Evolutionary conservation across 164 flowering plant species (phyloP).

Genomic region (Nymphaea thermarum): DNA sequence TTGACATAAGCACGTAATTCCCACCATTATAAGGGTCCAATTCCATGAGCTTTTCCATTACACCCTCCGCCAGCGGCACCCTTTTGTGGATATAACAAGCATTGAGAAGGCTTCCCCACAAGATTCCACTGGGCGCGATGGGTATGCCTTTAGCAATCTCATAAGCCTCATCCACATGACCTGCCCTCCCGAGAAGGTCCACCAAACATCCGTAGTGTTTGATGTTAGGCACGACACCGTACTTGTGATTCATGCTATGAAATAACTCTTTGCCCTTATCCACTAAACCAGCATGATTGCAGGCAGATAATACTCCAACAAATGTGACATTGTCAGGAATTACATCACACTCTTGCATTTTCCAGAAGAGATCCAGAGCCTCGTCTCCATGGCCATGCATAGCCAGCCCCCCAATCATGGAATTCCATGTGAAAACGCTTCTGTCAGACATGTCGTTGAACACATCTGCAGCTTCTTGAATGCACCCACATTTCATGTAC

Average conservation of each 20-base stretch:
- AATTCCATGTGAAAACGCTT: conserved; percentile 14
- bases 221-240: conserved; percentile 11
- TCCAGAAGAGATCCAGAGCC: conserved; percentile 11
- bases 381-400: conserved; percentile 16
- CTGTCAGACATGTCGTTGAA: conserved; percentile 9
- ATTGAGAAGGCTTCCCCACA: conserved; percentile 20
- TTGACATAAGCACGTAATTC: conserved; percentile 18
- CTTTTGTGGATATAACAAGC: conserved; percentile 12
- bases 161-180: conserved; percentile 13
- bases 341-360: conserved; percentile 8
- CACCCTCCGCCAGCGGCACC: conserved; percentile 12
- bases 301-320: conserved; percentile 15
- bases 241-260: conserved; percentile 7
- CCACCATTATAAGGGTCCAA: conserved; percentile 14
- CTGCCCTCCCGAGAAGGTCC: conserved; percentile 17
- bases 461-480: conserved; percentile 5
- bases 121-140: conserved; percentile 9
- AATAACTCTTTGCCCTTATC: conserved; percentile 13
- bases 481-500: conserved; percentile 18
- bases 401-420: conserved; percentile 16
- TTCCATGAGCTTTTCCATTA: conserved; percentile 11
- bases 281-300: conserved; percentile 17
- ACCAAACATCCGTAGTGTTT: conserved; percentile 20
- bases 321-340: conserved; percentile 15
- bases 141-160: conserved; percentile 13